phyloP scores from a whole-genome alignment of 208 protist species.

The Spongospora subterranea region DNA sequence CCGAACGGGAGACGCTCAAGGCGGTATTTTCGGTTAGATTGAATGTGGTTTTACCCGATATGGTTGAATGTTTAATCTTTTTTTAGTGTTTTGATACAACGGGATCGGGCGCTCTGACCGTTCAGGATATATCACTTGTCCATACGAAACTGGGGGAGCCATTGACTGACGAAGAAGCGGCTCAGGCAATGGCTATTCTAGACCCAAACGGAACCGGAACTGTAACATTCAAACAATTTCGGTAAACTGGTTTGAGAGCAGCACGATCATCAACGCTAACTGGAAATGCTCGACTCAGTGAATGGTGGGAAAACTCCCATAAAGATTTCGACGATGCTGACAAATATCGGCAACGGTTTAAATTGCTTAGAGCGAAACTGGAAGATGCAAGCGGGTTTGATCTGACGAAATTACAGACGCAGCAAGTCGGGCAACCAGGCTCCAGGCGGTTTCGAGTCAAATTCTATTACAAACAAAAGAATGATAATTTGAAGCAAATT shows the following conservation, averaged over 20 bases:
- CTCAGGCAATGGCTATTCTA: not conserved
- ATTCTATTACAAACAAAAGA: constrained; percentile 65
- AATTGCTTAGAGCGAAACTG: constrained; percentile 53
- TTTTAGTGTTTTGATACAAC: constrained; percentile 38
- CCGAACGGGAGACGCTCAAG: constrained; percentile 34
- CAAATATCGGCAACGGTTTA: constrained; percentile 57
- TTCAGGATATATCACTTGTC: not conserved
- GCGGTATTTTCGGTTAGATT: constrained; percentile 8
- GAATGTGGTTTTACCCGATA: not conserved
- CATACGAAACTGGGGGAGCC: constrained; percentile 61
- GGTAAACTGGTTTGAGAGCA: not conserved
- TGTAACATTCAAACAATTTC: constrained; percentile 31
- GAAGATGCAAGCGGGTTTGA: constrained; percentile 58
- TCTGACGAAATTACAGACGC: constrained; percentile 46
- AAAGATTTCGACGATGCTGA: constrained; percentile 25
- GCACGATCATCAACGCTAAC: not conserved
- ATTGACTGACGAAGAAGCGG: constrained; percentile 54
- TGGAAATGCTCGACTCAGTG: not conserved
- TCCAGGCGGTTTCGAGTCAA: constrained; percentile 60
- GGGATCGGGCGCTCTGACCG: not conserved
- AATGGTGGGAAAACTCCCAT: constrained; percentile 48
- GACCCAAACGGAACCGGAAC: not conserved
- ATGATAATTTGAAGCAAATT: constrained; percentile 62
- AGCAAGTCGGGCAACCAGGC: not conserved
- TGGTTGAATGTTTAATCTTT: not conserved